Base-by-base conservation (phyloP, 2,329 filamentous ascomycete species). In the Beauveria sp. region DNA sequence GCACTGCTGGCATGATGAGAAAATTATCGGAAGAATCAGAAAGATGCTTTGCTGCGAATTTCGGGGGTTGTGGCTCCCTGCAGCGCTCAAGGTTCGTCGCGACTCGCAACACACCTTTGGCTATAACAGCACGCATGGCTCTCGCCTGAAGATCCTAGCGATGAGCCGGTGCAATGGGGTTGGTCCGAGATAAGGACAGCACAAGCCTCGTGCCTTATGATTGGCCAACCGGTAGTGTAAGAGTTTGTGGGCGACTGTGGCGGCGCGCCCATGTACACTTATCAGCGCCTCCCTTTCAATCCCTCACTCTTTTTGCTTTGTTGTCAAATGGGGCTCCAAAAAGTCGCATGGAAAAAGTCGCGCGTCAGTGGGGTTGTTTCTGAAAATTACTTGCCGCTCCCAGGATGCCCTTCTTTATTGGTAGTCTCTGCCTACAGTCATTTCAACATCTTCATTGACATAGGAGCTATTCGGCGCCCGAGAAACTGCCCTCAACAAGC, bases 161-260 rank as follows among this genome's bases (percentile, higher is more conserved):
- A 62, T 62, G 60, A 46, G n/a, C 60, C 54, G 61, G 61, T 28
- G 48, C 61, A 62, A 46, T 52, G 48, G 61, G 61, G 54, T 62
- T 58, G 53, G 53, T 58, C 48, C 54, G 34, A 62, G 61, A 62
- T 62, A 62, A 62, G 54, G 40, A 49, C 34, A 46, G 8, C n/a
- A 16, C 31, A 50, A 54, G 50, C 50, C 18, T 48, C 14, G 42
- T 10, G 45, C 12, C 16, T 8, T 22, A 8, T 62, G 61, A 62
- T 62, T 62, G 61, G 61, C 48, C 56, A 52, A 18, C 14, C 2
- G 9, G 10, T n/a, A 38, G 34, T 16, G n/a, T 57, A 34, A 48
- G 31, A 34, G 34, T 46, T 43, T 52, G 28, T 1, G 42, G n/a
- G n/a, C 31, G n/a, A 40, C 20, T 14, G n/a, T 20, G 50, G n/a